Conservation (phyloP, 805 yeast species). For the Suhomyces vadensis region DNA sequence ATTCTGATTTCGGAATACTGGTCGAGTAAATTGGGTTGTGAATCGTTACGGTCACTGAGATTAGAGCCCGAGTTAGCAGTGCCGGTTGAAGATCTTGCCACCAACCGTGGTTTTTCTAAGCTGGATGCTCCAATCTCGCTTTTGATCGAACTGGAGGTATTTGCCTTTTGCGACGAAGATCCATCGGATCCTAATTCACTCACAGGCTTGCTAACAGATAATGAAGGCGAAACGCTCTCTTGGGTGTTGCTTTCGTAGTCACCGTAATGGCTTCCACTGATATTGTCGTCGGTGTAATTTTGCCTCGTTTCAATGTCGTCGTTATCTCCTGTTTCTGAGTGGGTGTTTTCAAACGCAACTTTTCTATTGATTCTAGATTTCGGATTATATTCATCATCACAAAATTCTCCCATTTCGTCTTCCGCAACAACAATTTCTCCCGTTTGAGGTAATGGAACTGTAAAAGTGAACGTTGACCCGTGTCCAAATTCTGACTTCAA, state of each 20-base stretch:
- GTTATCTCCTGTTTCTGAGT: constrained; percentile 20
- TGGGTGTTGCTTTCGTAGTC: background rate
- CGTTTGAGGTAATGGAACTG: constrained; percentile 71
- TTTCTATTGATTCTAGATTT: constrained; percentile 52
- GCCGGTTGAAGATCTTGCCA: constrained; percentile 52
- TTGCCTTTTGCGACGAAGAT: background rate
- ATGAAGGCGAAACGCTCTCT: background rate
- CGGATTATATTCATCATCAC: constrained; percentile 69
- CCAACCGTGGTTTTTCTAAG: constrained; percentile 46
- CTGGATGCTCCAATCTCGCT: constrained; percentile 9
- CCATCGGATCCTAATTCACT: background rate
- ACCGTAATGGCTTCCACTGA: background rate
- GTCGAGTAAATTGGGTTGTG: constrained; percentile 23
- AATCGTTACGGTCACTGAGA: constrained; percentile 15
- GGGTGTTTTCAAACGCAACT: constrained; percentile 38
- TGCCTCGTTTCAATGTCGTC: background rate
- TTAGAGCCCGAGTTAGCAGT: constrained; percentile 44
- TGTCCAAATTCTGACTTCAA: constrained; percentile 72
- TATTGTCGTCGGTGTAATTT: background rate
- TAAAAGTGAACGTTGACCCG: constrained; percentile 83
- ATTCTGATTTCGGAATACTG: constrained; percentile 45
- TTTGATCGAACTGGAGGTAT: constrained; percentile 2
- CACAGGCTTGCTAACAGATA: background rate
- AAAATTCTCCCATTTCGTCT: constrained; percentile 41
- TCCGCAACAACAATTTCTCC: constrained; percentile 50